Conservation (phyloP, 164 flowering plant genomes). For the Tetracentron sinense region DNA sequence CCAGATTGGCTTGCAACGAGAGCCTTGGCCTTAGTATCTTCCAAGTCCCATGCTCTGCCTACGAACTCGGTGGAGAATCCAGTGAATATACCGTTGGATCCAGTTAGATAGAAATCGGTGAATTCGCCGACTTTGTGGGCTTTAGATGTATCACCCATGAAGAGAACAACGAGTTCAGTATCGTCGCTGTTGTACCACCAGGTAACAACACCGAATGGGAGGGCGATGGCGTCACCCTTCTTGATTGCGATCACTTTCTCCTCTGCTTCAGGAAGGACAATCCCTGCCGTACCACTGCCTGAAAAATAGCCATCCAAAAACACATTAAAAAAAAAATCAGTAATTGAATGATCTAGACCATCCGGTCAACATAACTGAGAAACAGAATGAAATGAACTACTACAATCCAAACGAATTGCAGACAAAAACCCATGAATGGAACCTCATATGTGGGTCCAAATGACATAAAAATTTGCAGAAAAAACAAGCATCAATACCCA, state of each 20-base stretch:
- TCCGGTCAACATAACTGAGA: background rate
- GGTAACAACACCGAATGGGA: slow-evolving; percentile 74
- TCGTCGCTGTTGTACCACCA: slow-evolving; percentile 89
- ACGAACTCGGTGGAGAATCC: slow-evolving; percentile 84
- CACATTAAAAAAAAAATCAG: background rate
- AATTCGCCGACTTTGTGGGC: slow-evolving; percentile 73
- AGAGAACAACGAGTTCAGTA: slow-evolving; percentile 63
- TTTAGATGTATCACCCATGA: slow-evolving; percentile 67
- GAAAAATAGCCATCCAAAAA: background rate
- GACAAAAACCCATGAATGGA: no score
- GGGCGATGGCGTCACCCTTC: slow-evolving; percentile 77
- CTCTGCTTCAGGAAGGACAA: slow-evolving; percentile 57
- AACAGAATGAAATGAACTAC: background rate
- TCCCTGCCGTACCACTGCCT: slow-evolving; percentile 75
- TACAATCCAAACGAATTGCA: no score
- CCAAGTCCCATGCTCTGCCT: slow-evolving; percentile 65
- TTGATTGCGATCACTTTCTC: slow-evolving; percentile 72
- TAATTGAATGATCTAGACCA: no score
- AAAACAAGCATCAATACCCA: no score
- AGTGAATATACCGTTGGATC: slow-evolving; percentile 63
- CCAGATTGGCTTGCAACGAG: slow-evolving; percentile 50
- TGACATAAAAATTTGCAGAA: no score
- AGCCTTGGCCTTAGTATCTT: slow-evolving; percentile 37
- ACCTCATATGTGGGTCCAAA: no score
- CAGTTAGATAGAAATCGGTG: slow-evolving; percentile 65